These are phyloP conservation scores for Babesia gibsoni DNA, from an alignment of 169 alveolate genomes.

Conservation along the genomic window DNA sequence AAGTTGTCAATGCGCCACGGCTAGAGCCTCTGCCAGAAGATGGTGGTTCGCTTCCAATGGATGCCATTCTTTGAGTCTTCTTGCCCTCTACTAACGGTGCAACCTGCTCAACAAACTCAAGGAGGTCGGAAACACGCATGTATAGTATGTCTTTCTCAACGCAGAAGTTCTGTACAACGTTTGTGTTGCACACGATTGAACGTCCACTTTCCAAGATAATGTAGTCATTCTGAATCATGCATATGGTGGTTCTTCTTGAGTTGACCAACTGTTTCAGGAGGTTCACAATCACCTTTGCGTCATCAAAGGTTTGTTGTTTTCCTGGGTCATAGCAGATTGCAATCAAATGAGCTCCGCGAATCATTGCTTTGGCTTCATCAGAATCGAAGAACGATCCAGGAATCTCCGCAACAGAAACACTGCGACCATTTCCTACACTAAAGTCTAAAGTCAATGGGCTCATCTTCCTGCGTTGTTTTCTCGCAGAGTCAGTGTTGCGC, in stretches of 20 bases:
- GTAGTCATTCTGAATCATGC: constrained; percentile 55
- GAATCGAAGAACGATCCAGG: constrained; percentile 54
- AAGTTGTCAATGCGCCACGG: constrained; percentile 54
- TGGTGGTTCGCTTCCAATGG: neutral
- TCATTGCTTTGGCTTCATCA: constrained; percentile 32
- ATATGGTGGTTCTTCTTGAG: constrained; percentile 34
- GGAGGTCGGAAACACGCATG: constrained; percentile 45
- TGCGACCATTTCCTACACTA: neutral
- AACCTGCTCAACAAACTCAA: constrained; percentile 38
- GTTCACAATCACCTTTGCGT: constrained; percentile 40
- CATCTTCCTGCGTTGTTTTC: constrained; percentile 12
- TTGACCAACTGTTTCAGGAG: constrained; percentile 39
- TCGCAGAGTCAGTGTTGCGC: constrained; percentile 26
- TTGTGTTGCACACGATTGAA: constrained; percentile 7
- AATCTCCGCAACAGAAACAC: constrained; percentile 39
- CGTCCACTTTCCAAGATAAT: constrained; percentile 42
- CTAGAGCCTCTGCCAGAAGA: neutral
- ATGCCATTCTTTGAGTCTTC: constrained; percentile 23
- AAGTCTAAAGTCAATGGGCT: constrained; percentile 7
- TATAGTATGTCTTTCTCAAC: constrained; percentile 45
- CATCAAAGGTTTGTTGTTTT: constrained; percentile 37
- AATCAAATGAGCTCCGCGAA: constrained; percentile 34
- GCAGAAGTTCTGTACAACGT: constrained; percentile 26
- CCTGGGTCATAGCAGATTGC: constrained; percentile 60
- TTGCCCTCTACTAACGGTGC: constrained; percentile 47